phyloP scores from a whole-genome alignment of 768 basidiomycete species.

The Rhizopogon vinicolor region DNA sequence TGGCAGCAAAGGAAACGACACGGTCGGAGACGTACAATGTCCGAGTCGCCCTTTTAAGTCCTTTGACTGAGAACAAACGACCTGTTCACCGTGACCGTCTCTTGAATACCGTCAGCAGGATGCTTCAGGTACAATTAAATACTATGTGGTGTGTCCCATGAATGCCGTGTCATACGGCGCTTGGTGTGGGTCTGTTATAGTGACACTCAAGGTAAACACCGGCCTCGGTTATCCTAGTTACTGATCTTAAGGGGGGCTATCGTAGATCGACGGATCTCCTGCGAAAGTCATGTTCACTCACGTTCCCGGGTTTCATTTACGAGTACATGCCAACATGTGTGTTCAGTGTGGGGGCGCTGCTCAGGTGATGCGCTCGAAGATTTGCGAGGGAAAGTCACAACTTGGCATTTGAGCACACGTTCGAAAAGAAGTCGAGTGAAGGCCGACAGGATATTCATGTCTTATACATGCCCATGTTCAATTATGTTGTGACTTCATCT shows the following conservation, averaged over 20 bases:
- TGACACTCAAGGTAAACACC: neutral
- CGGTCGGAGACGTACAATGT: too few relatives aligned
- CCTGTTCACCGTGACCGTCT: too few relatives aligned
- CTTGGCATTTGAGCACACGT: neutral
- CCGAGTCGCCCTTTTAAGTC: too few relatives aligned
- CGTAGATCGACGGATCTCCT: too few relatives aligned
- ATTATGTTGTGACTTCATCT: neutral
- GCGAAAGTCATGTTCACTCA: too few relatives aligned
- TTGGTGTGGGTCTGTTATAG: neutral
- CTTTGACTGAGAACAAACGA: too few relatives aligned
- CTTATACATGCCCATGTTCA: neutral
- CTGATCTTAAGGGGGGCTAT: too few relatives aligned
- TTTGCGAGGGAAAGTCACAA: neutral
- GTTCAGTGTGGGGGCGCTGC: too few relatives aligned
- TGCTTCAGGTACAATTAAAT: neutral
- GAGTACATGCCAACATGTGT: neutral
- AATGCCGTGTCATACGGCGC: neutral
- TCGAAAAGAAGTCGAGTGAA: neutral
- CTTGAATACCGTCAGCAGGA: neutral
- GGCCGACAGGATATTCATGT: neutral
- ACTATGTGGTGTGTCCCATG: neutral
- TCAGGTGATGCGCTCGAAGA: too few relatives aligned
- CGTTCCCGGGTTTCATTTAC: neutral
- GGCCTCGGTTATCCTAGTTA: too few relatives aligned
- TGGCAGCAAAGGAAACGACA: neutral